Evolutionary conservation across 2,329 filamentous ascomycete species (phyloP).

Genomic region (Fusarium annulatum): DNA sequence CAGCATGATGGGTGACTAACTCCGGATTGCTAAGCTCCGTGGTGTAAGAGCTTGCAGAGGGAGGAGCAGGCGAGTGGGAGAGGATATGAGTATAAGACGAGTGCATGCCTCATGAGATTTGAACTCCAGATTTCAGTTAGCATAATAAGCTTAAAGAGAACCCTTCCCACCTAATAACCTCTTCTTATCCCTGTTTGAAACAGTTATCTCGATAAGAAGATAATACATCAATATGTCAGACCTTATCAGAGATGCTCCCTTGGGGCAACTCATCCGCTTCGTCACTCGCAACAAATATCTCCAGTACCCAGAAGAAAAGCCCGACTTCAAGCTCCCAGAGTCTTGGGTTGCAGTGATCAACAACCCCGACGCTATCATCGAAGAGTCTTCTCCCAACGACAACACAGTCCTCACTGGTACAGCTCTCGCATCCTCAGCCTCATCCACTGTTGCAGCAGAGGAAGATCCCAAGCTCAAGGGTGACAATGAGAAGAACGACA

Average conservation of each 20-base stretch:
- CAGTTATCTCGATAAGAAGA: background rate
- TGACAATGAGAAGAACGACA: slow-evolving; percentile 24
- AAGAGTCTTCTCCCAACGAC: slow-evolving; percentile 18
- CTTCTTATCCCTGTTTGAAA: background rate
- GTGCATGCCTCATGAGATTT: background rate
- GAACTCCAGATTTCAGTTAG: background rate
- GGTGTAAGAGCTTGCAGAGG: background rate
- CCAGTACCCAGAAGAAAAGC: slow-evolving; percentile 69
- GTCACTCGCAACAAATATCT: slow-evolving; percentile 63
- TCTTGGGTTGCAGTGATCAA: slow-evolving; percentile 52
- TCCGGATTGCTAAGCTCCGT: slow-evolving; percentile 30
- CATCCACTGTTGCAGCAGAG: slow-evolving; percentile 39
- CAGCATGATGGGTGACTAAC: background rate
- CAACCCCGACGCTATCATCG: slow-evolving; percentile 41
- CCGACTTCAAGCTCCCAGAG: slow-evolving; percentile 64
- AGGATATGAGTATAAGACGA: slow-evolving; percentile 32
- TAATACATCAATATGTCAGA: slow-evolving; percentile 43
- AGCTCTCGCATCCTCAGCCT: slow-evolving; percentile 37
- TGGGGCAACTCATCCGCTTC: slow-evolving; percentile 69
- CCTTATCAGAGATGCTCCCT: slow-evolving; percentile 64
- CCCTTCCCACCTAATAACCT: background rate
- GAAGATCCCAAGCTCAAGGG: slow-evolving; percentile 19
- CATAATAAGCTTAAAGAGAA: slow-evolving; percentile 16
- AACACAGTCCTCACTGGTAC: slow-evolving; percentile 21
- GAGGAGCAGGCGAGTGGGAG: background rate